A percentile compares a stretch with the other conserved stretches of the same genome.
Conservation (phyloP, 768 basidiomycete species). For the Floccularia luteovirens region DNA sequence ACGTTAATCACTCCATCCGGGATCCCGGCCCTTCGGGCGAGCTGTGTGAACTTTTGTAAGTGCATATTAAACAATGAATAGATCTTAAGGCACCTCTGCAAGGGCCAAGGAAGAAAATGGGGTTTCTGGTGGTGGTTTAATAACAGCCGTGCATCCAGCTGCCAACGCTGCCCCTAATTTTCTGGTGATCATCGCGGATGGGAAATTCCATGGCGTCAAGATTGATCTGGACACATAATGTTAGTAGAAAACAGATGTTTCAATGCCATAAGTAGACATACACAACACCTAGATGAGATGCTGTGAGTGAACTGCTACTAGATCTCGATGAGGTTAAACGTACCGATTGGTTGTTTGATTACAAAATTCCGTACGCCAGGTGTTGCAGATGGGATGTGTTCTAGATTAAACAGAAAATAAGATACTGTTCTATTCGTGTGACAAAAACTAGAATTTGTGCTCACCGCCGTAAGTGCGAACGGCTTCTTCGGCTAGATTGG, state of each 20-base stretch:
- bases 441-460: constrained; percentile 9
- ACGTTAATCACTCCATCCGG: constrained; percentile 95
- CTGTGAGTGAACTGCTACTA: constrained; percentile 2
- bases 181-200: constrained; percentile 91
- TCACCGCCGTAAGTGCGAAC: constrained; percentile 85
- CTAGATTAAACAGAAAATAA: no score
- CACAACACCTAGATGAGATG: constrained; percentile 26
- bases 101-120: constrained; percentile 90
- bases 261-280: constrained; percentile 18
- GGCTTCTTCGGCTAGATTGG: constrained; percentile 74
- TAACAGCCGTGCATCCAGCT: constrained; percentile 92
- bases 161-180: constrained; percentile 87
- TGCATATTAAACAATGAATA: background rate
- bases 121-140: constrained; percentile 93
- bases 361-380: constrained; percentile 73
- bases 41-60: constrained; percentile 28
- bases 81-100: constrained; percentile 57
- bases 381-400: constrained; percentile 75
- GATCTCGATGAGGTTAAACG: constrained; percentile 11
- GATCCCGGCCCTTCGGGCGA: constrained; percentile 83
- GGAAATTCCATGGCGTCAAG: constrained; percentile 89
- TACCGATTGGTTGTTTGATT: constrained; percentile 89
- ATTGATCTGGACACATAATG: constrained; percentile 45
- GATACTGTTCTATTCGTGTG: background rate
- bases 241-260: background rate